These are phyloP conservation scores for Amaranthus hypochondriacus DNA, from an alignment of 148 eudicot species.

Conservation along the genomic window DNA sequence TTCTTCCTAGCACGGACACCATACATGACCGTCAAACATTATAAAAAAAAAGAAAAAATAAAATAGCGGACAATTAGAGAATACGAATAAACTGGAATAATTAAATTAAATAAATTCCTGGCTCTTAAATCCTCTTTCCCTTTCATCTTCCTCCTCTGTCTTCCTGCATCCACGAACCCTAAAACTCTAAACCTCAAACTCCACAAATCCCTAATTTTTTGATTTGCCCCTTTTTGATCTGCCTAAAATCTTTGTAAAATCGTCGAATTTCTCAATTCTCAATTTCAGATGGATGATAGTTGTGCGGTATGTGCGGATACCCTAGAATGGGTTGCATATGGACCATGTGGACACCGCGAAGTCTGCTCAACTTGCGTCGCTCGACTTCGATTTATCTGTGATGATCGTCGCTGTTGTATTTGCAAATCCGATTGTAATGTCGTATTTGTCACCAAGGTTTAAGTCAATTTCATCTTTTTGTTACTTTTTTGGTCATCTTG, in stretches of 20 bases:
- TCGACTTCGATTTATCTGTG: constrained; percentile 92
- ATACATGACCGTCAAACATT: too few species aligned
- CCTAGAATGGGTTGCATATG: constrained; percentile 94
- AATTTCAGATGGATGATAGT: constrained; percentile 68
- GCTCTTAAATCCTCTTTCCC: neutral
- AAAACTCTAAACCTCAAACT: neutral
- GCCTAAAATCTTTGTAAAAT: neutral
- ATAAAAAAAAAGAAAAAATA: neutral
- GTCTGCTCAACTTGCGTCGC: constrained; percentile 95
- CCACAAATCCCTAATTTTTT: neutral
- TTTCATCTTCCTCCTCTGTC: neutral
- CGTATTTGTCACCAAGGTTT: constrained; percentile 88
- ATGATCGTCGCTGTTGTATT: constrained; percentile 84
- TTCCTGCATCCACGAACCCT: constrained; percentile 19
- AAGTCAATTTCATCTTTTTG: neutral
- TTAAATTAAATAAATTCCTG: too few species aligned
- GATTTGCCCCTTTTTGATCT: neutral
- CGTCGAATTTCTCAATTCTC: neutral
- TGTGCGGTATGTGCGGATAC: constrained; percentile 86
- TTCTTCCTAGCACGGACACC: too few species aligned
- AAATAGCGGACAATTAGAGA: neutral
- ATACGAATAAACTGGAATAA: neutral
- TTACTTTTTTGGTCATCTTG: neutral
- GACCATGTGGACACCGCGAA: constrained; percentile 80
- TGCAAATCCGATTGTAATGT: constrained; percentile 61